Conservation (phyloP, 1,284 basidiomycete species). For the Ustilago shanxiensis region DNA sequence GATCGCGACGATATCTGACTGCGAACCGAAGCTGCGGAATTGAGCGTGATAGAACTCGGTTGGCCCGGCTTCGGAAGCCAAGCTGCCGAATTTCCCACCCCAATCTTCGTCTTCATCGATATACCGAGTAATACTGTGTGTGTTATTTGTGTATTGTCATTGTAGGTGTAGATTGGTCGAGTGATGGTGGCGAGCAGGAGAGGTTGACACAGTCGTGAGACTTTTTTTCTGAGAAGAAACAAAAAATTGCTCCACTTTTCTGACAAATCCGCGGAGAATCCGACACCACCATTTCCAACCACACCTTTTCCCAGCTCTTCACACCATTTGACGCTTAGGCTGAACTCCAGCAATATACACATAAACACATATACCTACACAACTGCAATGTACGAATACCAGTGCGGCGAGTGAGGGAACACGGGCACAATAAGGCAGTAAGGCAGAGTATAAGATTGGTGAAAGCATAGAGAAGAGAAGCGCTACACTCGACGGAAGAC, state of each 20-base stretch:
- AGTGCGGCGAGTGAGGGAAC: too few relatives aligned
- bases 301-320: too few relatives aligned
- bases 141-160: background rate
- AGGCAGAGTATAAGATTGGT: conserved; percentile 1
- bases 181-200: conserved; percentile 8
- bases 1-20: background rate
- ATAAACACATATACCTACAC: background rate
- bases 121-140: background rate
- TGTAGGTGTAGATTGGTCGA: background rate
- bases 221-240: background rate
- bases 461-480: background rate
- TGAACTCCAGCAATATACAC: background rate
- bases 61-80: background rate
- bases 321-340: background rate
- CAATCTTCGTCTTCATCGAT: background rate
- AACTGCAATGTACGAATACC: too few relatives aligned
- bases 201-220: background rate
- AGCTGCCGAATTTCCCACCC: background rate
- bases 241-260: conserved; percentile 8
- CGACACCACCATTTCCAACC: background rate
- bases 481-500: conserved; percentile 17
- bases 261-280: conserved; percentile 5
- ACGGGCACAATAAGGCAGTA: too few relatives aligned
- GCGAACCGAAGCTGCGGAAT: background rate
- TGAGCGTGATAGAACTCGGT: background rate